A percentile compares a stretch with the other conserved stretches of the same genome.
These are phyloP conservation scores for Penicillium paneum DNA, from an alignment of 2,329 filamentous ascomycete genomes.

Conservation along the genomic window DNA sequence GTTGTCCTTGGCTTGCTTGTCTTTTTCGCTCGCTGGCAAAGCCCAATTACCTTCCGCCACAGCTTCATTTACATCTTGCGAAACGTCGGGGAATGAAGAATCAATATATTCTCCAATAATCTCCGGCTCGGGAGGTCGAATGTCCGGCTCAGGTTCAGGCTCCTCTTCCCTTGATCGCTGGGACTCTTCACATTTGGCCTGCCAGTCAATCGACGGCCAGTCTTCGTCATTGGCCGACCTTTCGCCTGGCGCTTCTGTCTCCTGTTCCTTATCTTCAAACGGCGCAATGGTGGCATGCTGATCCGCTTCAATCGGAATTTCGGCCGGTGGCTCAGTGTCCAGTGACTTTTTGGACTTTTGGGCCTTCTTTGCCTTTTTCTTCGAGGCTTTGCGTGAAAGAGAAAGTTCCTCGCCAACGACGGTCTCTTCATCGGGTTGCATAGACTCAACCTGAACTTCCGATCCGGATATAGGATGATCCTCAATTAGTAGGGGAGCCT, in stretches of 20 bases:
- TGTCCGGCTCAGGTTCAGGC: conserved; percentile 19
- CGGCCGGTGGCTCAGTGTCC: background rate
- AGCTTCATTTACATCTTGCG: conserved; percentile 13
- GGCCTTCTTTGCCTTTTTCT: conserved; percentile 38
- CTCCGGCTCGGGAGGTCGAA: conserved; percentile 19
- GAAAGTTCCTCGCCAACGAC: background rate
- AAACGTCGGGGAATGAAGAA: conserved; percentile 25
- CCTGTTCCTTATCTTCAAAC: conserved; percentile 6
- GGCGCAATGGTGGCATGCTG: conserved; percentile 2
- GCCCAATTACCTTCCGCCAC: conserved; percentile 13
- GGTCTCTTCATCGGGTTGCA: conserved; percentile 9
- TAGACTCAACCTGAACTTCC: background rate
- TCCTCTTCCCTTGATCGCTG: conserved; percentile 25
- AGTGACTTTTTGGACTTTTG: conserved; percentile 17
- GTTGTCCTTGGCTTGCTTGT: conserved; percentile 33
- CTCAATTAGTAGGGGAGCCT: background rate
- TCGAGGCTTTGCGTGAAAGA: conserved; percentile 25
- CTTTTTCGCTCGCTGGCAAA: conserved; percentile 23
- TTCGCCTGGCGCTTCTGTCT: background rate
- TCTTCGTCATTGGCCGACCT: conserved; percentile 27
- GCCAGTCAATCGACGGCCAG: conserved; percentile 41
- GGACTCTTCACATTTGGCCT: conserved; percentile 22
- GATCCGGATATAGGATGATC: conserved; percentile 4
- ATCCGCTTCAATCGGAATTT: background rate
- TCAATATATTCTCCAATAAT: conserved; percentile 30